Conservation (phyloP, 805 yeast species). For the Candida adriatica region DNA sequence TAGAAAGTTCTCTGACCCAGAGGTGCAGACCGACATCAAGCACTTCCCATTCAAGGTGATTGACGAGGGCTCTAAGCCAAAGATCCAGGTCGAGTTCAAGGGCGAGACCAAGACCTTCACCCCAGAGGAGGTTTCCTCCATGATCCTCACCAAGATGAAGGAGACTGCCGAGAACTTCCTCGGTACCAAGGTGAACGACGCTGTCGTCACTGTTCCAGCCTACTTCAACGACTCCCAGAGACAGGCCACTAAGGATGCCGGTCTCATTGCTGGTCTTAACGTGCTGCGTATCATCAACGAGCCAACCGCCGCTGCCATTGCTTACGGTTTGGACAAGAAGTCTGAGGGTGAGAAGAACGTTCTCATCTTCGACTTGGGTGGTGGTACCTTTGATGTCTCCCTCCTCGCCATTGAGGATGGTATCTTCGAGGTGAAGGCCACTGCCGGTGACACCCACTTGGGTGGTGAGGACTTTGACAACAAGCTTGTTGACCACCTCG, state of each 20-base stretch:
- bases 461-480: slow-evolving; percentile 27
- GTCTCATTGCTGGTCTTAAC: slow-evolving; percentile 18
- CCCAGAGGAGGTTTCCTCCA: slow-evolving; percentile 92
- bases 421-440: slow-evolving; percentile 93
- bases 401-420: slow-evolving; percentile 89
- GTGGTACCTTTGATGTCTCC: slow-evolving; percentile 97
- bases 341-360: slow-evolving; percentile 80
- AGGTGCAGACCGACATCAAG: slow-evolving; percentile 73
- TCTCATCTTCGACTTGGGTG: slow-evolving; percentile 91
- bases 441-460: slow-evolving; percentile 34
- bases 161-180: slow-evolving; percentile 88
- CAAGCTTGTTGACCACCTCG: slow-evolving; percentile 90
- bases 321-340: slow-evolving; percentile 83
- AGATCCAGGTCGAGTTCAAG: slow-evolving; percentile 47
- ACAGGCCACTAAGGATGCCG: slow-evolving; percentile 20
- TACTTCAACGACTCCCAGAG: slow-evolving; percentile 20
- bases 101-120: slow-evolving; percentile 83
- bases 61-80: slow-evolving; percentile 69
- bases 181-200: slow-evolving; percentile 79
- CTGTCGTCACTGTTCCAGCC: slow-evolving; percentile 51
- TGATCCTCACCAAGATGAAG: slow-evolving; percentile 87
- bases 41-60: slow-evolving; percentile 80
- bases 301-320: slow-evolving; percentile 20
- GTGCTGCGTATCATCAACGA: slow-evolving; percentile 18
- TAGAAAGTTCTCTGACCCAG: slow-evolving; percentile 74